phyloP scores from a whole-genome alignment of 208 protist genomes.

The Tritrichomonas musculus region DNA sequence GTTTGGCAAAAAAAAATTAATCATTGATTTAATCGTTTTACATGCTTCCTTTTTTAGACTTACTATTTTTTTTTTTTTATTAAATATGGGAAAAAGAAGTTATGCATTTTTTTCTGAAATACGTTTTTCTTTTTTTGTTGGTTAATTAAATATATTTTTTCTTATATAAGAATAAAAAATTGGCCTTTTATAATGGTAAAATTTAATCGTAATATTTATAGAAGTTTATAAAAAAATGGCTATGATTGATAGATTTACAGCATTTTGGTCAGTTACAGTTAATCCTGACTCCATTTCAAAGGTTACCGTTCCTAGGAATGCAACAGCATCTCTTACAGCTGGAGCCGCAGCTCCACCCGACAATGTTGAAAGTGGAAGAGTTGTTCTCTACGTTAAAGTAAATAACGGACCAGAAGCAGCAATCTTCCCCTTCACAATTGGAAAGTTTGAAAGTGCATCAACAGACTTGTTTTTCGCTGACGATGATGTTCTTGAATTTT shows the following conservation, averaged over 20 bases:
- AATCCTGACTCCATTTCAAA: background rate
- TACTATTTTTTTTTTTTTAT: no score
- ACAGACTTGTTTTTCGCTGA: background rate
- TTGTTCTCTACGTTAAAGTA: background rate
- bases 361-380: background rate
- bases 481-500: background rate
- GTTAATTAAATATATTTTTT: no score
- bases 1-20: background rate
- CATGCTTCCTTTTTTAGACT: no score
- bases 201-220: no score
- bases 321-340: background rate
- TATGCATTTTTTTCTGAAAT: no score
- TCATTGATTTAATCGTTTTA: no score
- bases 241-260: background rate
- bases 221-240: no score
- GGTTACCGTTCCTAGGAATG: background rate
- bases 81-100: no score
- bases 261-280: background rate
- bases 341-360: background rate
- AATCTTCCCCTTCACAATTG: slow-evolving; percentile 9
- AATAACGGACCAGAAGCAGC: background rate
- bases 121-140: no score
- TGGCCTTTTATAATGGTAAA: no score
- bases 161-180: no score
- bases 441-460: background rate